Percentiles rank a stretch among this genome's conserved stretches.
phyloP scores from a whole-genome alignment of 176 grass and related monocot genomes.

The Secale cereale region DNA sequence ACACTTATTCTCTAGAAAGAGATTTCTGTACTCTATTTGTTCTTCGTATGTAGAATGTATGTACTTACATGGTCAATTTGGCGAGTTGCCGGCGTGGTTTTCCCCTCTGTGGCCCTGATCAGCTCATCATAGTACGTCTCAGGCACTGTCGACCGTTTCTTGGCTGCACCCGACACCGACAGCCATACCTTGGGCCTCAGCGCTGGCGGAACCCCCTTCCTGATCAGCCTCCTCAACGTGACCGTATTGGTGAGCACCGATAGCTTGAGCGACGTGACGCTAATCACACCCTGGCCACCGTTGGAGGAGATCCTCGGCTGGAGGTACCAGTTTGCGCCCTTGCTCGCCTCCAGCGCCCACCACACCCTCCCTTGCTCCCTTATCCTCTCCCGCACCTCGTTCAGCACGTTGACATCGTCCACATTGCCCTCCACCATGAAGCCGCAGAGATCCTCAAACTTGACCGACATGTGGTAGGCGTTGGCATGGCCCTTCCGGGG shows the following conservation, averaged over 20 bases:
- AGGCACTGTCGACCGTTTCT: constrained; percentile 89
- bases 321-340: constrained; percentile 90
- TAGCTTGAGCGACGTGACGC: constrained; percentile 73
- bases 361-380: constrained; percentile 84
- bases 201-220: constrained; percentile 74
- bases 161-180: constrained; percentile 76
- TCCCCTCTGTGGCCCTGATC: constrained; percentile 76
- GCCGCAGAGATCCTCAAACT: constrained; percentile 89
- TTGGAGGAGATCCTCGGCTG: constrained; percentile 79
- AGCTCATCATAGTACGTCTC: constrained; percentile 96
- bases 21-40: not conserved
- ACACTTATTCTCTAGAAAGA: not conserved
- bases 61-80: constrained; percentile 93
- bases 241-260: constrained; percentile 72
- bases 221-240: constrained; percentile 72
- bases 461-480: constrained; percentile 41
- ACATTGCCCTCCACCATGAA: constrained; percentile 90
- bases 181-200: constrained; percentile 88
- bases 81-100: constrained; percentile 77
- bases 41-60: not conserved
- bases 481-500: constrained; percentile 35
- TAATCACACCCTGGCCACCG: constrained; percentile 39
- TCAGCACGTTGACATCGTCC: constrained; percentile 91
- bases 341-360: constrained; percentile 86
- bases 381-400: constrained; percentile 92